Percentiles rank a stretch among this genome's conserved stretches.
Conservation (phyloP, 2,329 filamentous ascomycete species). For the Aspergillus bombycis region DNA sequence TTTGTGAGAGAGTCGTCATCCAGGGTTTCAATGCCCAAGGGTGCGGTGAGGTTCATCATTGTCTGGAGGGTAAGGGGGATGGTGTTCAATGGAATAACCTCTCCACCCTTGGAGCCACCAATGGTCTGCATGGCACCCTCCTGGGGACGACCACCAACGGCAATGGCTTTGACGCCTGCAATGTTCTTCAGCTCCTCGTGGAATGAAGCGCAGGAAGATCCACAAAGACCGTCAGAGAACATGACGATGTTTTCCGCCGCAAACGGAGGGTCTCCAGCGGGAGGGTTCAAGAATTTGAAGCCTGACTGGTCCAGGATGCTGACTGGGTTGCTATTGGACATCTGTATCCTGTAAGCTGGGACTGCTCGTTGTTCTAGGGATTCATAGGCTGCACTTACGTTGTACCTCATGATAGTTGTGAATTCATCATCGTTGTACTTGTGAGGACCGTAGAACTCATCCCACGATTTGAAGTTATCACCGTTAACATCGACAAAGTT, state of each 20-base stretch:
- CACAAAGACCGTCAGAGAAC: conserved; percentile 59
- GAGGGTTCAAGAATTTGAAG: conserved; percentile 41
- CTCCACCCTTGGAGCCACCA: conserved; percentile 62
- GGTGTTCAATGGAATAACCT: conserved; percentile 15
- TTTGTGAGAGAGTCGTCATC: conserved; percentile 14
- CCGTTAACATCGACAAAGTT: conserved; percentile 25
- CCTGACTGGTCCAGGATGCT: conserved; percentile 20
- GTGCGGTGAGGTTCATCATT: conserved; percentile 1
- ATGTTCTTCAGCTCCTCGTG: conserved; percentile 55
- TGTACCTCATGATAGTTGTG: conserved; percentile 24
- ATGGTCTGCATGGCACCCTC: conserved; percentile 60
- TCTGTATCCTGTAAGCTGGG: not conserved
- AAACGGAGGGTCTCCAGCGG: conserved; percentile 20
- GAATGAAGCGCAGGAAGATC: conserved; percentile 61
- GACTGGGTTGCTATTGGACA: conserved; percentile 15
- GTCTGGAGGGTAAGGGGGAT: conserved; percentile 19
- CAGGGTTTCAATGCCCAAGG: not conserved
- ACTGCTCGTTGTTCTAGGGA: not conserved
- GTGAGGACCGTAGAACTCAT: conserved; percentile 42
- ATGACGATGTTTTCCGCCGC: conserved; percentile 35
- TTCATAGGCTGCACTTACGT: conserved; percentile 9
- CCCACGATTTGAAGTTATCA: conserved; percentile 43
- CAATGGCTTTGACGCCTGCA: conserved; percentile 56
- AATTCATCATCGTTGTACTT: conserved; percentile 25
- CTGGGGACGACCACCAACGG: conserved; percentile 60